Conservation (phyloP, 23 red algal species). For the Gracilaria gracilis region DNA sequence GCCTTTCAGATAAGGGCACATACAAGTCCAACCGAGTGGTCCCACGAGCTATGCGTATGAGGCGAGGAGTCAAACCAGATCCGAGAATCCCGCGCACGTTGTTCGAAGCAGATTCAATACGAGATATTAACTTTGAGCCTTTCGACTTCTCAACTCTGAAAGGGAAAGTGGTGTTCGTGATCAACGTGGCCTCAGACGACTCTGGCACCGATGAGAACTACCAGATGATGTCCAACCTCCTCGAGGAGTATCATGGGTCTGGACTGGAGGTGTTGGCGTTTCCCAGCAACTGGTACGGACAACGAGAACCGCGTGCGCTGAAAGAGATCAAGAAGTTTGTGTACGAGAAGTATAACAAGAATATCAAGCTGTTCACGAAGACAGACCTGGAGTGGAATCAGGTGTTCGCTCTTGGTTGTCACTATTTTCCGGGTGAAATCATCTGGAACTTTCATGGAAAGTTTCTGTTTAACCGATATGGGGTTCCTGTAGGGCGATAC, state of each 20-base stretch:
- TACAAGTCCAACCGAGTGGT: background rate
- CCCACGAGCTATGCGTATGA: conserved; percentile 10
- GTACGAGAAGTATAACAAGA: conserved; percentile 28
- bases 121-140: conserved; percentile 35
- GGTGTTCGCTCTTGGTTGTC: conserved; percentile 64
- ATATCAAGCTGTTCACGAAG: conserved; percentile 68
- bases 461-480: conserved; percentile 68
- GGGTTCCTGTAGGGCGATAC: conserved; percentile 62
- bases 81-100: conserved; percentile 37
- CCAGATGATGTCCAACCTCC: conserved; percentile 26
- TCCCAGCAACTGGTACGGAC: conserved; percentile 79
- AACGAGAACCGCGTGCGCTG: conserved; percentile 49
- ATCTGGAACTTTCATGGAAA: conserved; percentile 86
- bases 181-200: conserved; percentile 83
- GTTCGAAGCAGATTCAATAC: conserved; percentile 35
- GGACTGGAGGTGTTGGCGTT: conserved; percentile 77
- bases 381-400: conserved; percentile 65
- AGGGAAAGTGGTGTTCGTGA: conserved; percentile 65
- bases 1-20: background rate
- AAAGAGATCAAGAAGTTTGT: conserved; percentile 59
- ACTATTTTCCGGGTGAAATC: conserved; percentile 71
- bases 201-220: conserved; percentile 41
- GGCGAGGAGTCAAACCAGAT: conserved; percentile 34
- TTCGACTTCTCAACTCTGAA: conserved; percentile 44
- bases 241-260: conserved; percentile 34